Base-by-base conservation (phyloP, 306 rosid species). In the Abrus precatorius region DNA sequence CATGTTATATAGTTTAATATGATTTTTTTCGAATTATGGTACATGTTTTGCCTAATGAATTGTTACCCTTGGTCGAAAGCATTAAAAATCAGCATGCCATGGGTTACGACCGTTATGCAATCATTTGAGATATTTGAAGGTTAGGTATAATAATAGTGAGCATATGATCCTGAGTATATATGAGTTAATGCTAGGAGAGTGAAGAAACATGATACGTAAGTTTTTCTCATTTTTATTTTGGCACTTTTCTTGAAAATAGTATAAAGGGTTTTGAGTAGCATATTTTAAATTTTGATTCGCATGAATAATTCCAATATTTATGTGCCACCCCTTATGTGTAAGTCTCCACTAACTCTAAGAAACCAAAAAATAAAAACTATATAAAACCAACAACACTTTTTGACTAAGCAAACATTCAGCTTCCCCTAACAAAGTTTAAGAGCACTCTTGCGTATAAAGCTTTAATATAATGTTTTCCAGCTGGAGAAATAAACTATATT, bases 381-480 rank as follows among this genome's bases (percentile, higher is more conserved):
- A 36, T 4, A 36, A 20, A 36, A 36, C 40, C 40, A 36, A 0
- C 2, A 36, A 69, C 12, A 20, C 38, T 8, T 66, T 41, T 44
- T 67, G 9, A 44, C 54, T 1, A 55, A 33, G 12, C n/a, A 72
- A 27, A 53, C 57, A 53, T 45, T 27, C 45, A 73, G 47, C 47
- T 53, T 72, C 27, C 3, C 78, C 32, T 29, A 10, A 10, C 33
- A 11, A 7, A 20, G 20, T 54, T 2, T 5, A 12, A 34, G 52
- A 47, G 52, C 52, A 47, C n/a, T 47, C 3, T 47, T 72, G 36
- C 4, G 3, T 6, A 6, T 50, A 36, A 56, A 44, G 59, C 3
- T 74, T 53, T 9, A 20, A 20, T 54, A 41, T 67, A 43, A 67
- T 54, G 75, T 55, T 41, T 52, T 52, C 81, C 81, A 77, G 81